These are phyloP conservation scores for Cryptococcus hybrid DNA, from an alignment of 1,284 basidiomycete genomes.

Conservation along the genomic window DNA sequence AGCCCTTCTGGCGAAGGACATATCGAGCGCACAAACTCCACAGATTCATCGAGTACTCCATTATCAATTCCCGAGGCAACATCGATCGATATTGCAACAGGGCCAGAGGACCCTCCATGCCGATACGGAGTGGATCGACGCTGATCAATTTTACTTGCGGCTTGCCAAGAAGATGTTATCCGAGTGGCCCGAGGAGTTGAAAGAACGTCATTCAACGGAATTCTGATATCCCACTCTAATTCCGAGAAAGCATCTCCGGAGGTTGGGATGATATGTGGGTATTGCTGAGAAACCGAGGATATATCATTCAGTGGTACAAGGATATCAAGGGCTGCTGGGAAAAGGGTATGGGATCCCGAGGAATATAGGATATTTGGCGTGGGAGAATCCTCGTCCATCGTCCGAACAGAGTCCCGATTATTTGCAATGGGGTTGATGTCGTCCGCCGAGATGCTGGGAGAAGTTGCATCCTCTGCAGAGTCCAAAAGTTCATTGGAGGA, in stretches of 20 bases:
- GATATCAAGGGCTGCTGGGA: constrained; percentile 7
- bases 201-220: constrained; percentile 17
- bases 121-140: constrained; percentile 14
- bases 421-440: neutral
- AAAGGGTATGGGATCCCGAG: neutral
- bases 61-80: too few species aligned
- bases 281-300: neutral
- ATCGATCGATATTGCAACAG: too few species aligned
- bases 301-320: constrained; percentile 15
- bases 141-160: constrained; percentile 12
- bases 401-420: neutral
- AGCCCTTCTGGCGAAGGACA: too few species aligned
- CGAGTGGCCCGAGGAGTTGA: neutral
- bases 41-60: too few species aligned
- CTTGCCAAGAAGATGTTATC: neutral
- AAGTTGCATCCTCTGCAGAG: constrained; percentile 7
- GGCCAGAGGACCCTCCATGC: neutral
- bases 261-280: neutral
- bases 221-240: constrained; percentile 8
- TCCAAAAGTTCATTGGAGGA: neutral
- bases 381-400: neutral
- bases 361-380: neutral
- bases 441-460: constrained; percentile 8
- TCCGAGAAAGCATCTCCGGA: neutral
- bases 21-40: too few species aligned